These are phyloP conservation scores for Penicillium sp. DNA, from an alignment of 2,329 filamentous ascomycete genomes.

Conservation along the genomic window DNA sequence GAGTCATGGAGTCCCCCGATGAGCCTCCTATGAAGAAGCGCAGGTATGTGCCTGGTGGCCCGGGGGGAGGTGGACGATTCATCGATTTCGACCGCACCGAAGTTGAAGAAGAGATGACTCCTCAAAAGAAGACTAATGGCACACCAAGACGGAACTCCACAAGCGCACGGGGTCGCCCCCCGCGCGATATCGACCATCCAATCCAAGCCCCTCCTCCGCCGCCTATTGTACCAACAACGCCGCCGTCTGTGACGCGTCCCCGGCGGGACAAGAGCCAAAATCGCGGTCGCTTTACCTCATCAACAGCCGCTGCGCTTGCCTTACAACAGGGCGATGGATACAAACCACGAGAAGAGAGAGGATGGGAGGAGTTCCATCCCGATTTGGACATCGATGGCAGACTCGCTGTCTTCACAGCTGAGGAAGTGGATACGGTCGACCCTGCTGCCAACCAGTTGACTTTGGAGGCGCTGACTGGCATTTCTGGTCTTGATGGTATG, in stretches of 20 bases:
- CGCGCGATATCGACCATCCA: slow-evolving; percentile 44
- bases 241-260: slow-evolving; percentile 39
- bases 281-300: slow-evolving; percentile 75
- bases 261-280: slow-evolving; percentile 44
- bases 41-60: slow-evolving; percentile 81
- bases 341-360: slow-evolving; percentile 92
- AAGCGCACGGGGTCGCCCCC: slow-evolving; percentile 54
- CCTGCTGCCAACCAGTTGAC: slow-evolving; percentile 49
- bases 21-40: slow-evolving; percentile 69
- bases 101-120: slow-evolving; percentile 16
- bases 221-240: slow-evolving; percentile 35
- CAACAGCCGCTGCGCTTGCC: slow-evolving; percentile 79
- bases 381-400: slow-evolving; percentile 85
- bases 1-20: slow-evolving; percentile 31
- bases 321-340: slow-evolving; percentile 93
- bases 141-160: slow-evolving; percentile 46
- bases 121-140: slow-evolving; percentile 17
- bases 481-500: slow-evolving; percentile 32
- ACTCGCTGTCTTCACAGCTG: slow-evolving; percentile 75
- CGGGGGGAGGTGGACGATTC: slow-evolving; percentile 81
- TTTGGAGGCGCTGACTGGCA: slow-evolving; percentile 29
- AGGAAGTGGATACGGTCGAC: slow-evolving; percentile 77
- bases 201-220: slow-evolving; percentile 29
- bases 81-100: slow-evolving; percentile 66
- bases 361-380: slow-evolving; percentile 97